These are phyloP conservation scores for Zangia roseola DNA, from an alignment of 768 basidiomycete genomes.

Conservation along the genomic window DNA sequence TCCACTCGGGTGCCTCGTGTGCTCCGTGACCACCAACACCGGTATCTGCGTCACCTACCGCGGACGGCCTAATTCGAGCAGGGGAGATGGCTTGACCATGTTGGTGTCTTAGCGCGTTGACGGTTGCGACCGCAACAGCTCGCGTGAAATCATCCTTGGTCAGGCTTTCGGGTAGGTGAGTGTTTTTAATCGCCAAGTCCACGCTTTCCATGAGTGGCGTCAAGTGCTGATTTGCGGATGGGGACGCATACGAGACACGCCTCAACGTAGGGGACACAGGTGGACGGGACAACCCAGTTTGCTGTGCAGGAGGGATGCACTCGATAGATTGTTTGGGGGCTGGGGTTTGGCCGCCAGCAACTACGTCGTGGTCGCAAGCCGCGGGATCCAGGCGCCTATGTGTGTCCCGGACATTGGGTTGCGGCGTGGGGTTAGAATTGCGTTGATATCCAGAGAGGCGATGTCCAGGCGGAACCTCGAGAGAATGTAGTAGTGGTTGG, in stretches of 20 bases:
- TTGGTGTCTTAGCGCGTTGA: slow-evolving; percentile 84
- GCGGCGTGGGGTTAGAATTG: slow-evolving; percentile 20
- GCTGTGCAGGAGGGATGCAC: slow-evolving; percentile 13
- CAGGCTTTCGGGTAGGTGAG: slow-evolving; percentile 56
- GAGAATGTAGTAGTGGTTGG: slow-evolving; percentile 69
- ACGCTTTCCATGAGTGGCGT: slow-evolving; percentile 77
- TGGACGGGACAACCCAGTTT: slow-evolving; percentile 14
- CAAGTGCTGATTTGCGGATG: slow-evolving; percentile 37
- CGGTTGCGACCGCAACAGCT: slow-evolving; percentile 92
- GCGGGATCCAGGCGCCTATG: slow-evolving; percentile 48
- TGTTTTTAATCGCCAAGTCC: slow-evolving; percentile 69
- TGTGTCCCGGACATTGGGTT: slow-evolving; percentile 18
- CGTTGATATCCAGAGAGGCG: slow-evolving; percentile 69
- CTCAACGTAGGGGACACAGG: slow-evolving; percentile 46
- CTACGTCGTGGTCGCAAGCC: slow-evolving; percentile 28
- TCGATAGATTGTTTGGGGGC: slow-evolving; percentile 29
- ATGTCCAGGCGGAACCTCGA: slow-evolving; percentile 53
- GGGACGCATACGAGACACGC: slow-evolving; percentile 57
- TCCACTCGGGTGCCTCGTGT: slow-evolving; percentile 97
- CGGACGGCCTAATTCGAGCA: slow-evolving; percentile 44
- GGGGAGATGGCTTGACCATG: slow-evolving; percentile 53
- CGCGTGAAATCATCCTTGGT: slow-evolving; percentile 89
- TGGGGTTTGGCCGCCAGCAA: slow-evolving; percentile 42
- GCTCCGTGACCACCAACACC: slow-evolving; percentile 67
- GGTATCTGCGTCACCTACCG: slow-evolving; percentile 36